phyloP scores from a whole-genome alignment of 1,284 basidiomycete genomes.

The Mycena citricolor region DNA sequence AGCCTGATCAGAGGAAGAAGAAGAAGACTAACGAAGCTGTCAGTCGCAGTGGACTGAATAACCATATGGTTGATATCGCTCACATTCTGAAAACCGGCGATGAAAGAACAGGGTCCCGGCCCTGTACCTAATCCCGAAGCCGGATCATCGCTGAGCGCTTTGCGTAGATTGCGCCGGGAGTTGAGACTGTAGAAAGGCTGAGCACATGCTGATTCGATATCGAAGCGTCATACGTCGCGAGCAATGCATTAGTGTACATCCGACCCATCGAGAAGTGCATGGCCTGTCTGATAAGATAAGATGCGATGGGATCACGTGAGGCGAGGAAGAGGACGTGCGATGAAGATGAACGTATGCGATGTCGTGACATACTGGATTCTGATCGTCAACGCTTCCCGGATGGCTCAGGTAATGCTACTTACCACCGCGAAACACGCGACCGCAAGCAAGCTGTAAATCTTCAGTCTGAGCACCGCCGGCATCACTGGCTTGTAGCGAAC shows the following conservation, averaged over 20 bases:
- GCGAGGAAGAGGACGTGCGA: conserved; percentile 2
- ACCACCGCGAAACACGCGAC: conserved; percentile 12
- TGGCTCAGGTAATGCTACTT: no score
- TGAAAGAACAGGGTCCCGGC: no score
- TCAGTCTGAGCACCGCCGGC: background rate
- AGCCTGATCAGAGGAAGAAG: no score
- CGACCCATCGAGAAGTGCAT: conserved; percentile 4
- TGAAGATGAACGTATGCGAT: conserved; percentile 14
- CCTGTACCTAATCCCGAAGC: no score
- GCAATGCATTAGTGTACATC: background rate
- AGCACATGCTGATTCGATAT: no score
- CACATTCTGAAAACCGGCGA: no score
- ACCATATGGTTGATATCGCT: no score
- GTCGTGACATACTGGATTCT: conserved; percentile 8
- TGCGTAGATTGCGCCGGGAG: conserved; percentile 11
- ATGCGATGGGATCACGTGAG: background rate
- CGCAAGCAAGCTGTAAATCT: conserved; percentile 9
- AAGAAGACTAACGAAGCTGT: no score
- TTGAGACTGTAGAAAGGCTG: conserved; percentile 11
- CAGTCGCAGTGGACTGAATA: no score
- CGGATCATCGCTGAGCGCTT: no score
- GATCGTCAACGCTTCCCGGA: background rate
- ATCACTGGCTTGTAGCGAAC: background rate
- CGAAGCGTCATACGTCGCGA: conserved; percentile 16
- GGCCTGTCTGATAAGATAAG: conserved; percentile 1